Conservation (phyloP, 345 rosid genomes). For the Arabidopsis arenosa region DNA sequence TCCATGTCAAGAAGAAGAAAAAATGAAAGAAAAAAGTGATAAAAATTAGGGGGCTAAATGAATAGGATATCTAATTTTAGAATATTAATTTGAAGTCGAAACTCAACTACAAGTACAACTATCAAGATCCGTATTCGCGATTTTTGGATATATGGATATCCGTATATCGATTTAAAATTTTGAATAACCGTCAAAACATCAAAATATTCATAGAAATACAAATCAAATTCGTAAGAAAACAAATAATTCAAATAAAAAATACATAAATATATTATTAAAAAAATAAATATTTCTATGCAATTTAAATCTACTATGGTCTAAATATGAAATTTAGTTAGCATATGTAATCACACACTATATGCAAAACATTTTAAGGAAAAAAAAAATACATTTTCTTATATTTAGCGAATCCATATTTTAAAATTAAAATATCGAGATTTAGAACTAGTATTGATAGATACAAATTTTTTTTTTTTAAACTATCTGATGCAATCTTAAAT, state of each 20-base stretch:
- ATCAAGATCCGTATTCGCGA: no score
- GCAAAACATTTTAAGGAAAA: neutral
- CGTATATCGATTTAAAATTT: no score
- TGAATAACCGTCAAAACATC: no score
- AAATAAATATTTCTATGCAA: neutral
- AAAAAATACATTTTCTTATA: neutral
- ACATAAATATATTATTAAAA: neutral
- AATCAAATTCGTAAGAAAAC: neutral
- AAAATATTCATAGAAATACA: no score
- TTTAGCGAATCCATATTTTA: neutral
- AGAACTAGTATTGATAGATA: neutral
- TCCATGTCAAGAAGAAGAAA: neutral
- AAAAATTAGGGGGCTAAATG: neutral
- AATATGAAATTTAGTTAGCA: neutral
- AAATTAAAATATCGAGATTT: neutral
- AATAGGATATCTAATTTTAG: no score
- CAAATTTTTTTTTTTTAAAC: neutral
- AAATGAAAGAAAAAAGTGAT: neutral
- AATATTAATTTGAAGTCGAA: no score
- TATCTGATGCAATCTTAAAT: no score
- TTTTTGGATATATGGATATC: no score
- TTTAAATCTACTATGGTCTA: neutral
- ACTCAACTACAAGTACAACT: no score
- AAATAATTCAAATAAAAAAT: neutral
- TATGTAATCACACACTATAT: neutral